phyloP scores from a whole-genome alignment of 139 green algal species.

The Asterochloris sp. region DNA sequence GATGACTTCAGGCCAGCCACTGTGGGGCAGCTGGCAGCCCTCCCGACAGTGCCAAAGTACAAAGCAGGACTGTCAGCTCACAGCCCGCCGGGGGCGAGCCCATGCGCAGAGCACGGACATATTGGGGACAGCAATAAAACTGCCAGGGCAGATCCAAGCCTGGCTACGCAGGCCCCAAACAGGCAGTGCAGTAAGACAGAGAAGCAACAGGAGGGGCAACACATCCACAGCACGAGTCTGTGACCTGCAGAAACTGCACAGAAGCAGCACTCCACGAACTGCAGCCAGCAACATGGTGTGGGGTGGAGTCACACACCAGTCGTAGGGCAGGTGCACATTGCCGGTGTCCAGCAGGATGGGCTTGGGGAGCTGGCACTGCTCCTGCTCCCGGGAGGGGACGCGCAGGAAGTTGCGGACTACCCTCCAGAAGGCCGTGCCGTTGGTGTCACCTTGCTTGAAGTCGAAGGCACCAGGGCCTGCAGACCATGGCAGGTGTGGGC shows the following conservation, averaged over 20 bases:
- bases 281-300: slow-evolving; percentile 7
- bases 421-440: slow-evolving; percentile 71
- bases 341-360: slow-evolving; percentile 85
- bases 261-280: no score
- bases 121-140: no score
- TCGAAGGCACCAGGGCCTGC: slow-evolving; percentile 79
- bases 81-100: no score
- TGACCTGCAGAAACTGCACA: no score
- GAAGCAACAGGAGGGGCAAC: background rate
- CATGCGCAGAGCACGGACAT: no score
- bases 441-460: slow-evolving; percentile 76
- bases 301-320: slow-evolving; percentile 44
- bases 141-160: no score
- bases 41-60: no score
- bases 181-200: background rate
- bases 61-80: no score
- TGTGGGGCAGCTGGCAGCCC: no score
- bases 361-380: slow-evolving; percentile 77
- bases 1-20: no score
- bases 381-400: slow-evolving; percentile 48
- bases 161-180: background rate
- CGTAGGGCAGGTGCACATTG: slow-evolving; percentile 64
- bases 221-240: no score
- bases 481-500: background rate
- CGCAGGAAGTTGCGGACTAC: slow-evolving; percentile 57